Base-by-base conservation (phyloP, 2,329 filamentous ascomycete species). In the Stromatinia cepivora region DNA sequence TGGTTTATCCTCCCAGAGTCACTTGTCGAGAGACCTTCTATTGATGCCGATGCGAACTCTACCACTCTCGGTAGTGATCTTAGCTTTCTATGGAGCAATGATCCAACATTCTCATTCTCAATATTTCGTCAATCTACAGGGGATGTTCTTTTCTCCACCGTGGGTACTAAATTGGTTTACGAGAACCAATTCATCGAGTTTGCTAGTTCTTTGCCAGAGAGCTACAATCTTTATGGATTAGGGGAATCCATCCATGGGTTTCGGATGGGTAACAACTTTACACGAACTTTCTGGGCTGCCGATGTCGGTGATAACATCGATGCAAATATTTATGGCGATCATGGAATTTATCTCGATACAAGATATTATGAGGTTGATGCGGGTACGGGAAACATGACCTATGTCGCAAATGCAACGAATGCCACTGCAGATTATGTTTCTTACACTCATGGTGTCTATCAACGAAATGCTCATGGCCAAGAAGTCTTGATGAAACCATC, bases 101-200 rank as follows among this genome's bases (percentile, higher is more conserved):
- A 82, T 25, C 83, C 83, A 4, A 90, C 88, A 0, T 94, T 94
- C 79, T 87, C 84, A 7, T 93, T 93, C 78, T 83, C 83, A 0
- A 83, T 94, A 11, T 82, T 81, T 58, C 86, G 88, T 42, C 85
- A 83, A 73, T 83, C 82, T 61, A 89, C 82, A 9, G 84, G 86
- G 0, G 90, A 93, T 76, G 83, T 88, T 0, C 80, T 94, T 0
- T 93, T 93, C 77, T 85, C 86, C 15, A 93, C 90, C 0, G 79
- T 82, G 25, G 88, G 87, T 6, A 86, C 82, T 2, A 84, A 86
- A 15, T 79, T 94, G 20, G 86, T 94, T 0, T 94, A 87, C 75
- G 90, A 93, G 76, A 85, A 93, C 73, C 91, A 94, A 75, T 94
- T 92, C 78, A 86, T 93, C 54, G 91, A 93, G 74, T 90, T 94